Base-by-base conservation (phyloP, 1,139 yeast species). In the Pichia cactophila region DNA sequence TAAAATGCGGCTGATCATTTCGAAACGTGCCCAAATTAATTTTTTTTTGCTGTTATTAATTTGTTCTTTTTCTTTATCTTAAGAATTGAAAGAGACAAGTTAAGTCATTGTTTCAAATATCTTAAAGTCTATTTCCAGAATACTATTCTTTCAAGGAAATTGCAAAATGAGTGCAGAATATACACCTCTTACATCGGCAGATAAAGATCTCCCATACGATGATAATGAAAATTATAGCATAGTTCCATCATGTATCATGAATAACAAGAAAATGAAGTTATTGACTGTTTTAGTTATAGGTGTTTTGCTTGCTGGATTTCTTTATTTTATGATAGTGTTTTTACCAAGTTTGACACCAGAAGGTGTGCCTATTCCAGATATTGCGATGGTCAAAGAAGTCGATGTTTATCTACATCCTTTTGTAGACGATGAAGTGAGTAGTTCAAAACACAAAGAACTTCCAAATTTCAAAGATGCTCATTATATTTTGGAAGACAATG, bases 311-410 rank as follows among this genome's bases (percentile, higher is more conserved):
- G 1, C 58, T 3, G 62, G 61, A 0, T 41, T 66, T n/a, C 26
- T 59, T 1, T 66, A 61, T 48, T 53, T 60, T 33, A 38, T 64
- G 42, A 35, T 64, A 5, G 46, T 65, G 1, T 54, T 58, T 35
- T 48, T 66, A 17, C 69, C 69, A 0, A 59, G 56, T 39, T 31
- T 59, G 26, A 65, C 62, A 3, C 69, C 69, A 2, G 62, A 61
- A 1, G 63, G 61, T 8, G 57, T 57, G 0, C 52, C 50, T 3
- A 56, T 62, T 9, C 63, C 66, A 1, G 53, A 50, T 20, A 49
- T 63, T 35, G 47, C 53, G 12, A 56, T 56, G 44, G 63, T 64
- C 8, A 46, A 49, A 5, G 12, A 50, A 10, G 38, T 58, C 3
- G 43, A 52, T 1, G 53, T 54, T 14, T 64, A 61, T 39, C 49